Conservation (phyloP, 169 alveolate genomes). For the Haemoproteus tartakovskyi region DNA sequence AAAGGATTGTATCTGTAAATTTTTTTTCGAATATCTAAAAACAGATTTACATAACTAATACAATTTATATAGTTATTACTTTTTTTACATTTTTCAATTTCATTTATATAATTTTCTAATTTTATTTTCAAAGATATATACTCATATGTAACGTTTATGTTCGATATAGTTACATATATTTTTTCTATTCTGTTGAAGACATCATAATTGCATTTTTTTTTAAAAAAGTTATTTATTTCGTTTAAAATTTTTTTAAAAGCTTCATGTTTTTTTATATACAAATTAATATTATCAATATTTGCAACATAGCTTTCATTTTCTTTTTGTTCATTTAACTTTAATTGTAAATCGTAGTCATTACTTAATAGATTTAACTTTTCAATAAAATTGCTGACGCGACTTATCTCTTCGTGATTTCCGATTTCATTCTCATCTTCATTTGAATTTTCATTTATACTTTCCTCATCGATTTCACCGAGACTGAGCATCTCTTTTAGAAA, state of each 20-base stretch:
- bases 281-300: slow-evolving; percentile 43
- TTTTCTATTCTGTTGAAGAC: slow-evolving; percentile 32
- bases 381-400: slow-evolving; percentile 13
- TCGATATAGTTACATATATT: slow-evolving; percentile 25
- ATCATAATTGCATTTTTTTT: slow-evolving; percentile 53
- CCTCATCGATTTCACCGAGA: no score
- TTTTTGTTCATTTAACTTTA: slow-evolving; percentile 28
- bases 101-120: slow-evolving; percentile 4
- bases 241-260: slow-evolving; percentile 16
- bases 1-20: slow-evolving; percentile 14
- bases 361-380: slow-evolving; percentile 36
- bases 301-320: slow-evolving; percentile 36
- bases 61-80: slow-evolving; percentile 10
- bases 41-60: slow-evolving; percentile 7
- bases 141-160: slow-evolving; percentile 34
- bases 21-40: slow-evolving; percentile 32
- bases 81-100: slow-evolving; percentile 10
- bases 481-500: no score
- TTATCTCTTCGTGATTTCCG: not conserved
- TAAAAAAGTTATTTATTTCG: slow-evolving; percentile 28
- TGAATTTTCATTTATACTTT: no score
- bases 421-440: not conserved
- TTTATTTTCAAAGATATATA: slow-evolving; percentile 25
- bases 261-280: slow-evolving; percentile 33
- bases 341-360: slow-evolving; percentile 26